Percentiles rank a stretch among this genome's conserved stretches.
Conservation (phyloP, 352 stramenopile genomes). For the Peronospora farinosa region DNA sequence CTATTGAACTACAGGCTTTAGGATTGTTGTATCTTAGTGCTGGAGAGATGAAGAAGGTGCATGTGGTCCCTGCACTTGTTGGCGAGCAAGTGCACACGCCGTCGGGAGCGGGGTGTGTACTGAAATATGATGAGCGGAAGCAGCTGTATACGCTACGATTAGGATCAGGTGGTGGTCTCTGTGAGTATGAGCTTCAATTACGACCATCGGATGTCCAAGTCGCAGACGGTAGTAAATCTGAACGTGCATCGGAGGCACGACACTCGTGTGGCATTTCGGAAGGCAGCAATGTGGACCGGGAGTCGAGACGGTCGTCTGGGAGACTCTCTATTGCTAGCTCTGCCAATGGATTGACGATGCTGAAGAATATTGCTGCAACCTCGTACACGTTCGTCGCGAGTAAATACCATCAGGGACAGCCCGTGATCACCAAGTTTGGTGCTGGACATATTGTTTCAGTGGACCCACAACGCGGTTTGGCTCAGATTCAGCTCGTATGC, state of each 20-base stretch:
- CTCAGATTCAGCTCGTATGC: slow-evolving; percentile 60
- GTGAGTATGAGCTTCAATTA: slow-evolving; percentile 37
- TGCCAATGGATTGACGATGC: slow-evolving; percentile 31
- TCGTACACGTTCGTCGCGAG: slow-evolving; percentile 62
- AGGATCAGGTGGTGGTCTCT: slow-evolving; percentile 21
- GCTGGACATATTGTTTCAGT: slow-evolving; percentile 51
- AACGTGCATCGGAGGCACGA: slow-evolving; percentile 21
- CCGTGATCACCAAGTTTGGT: slow-evolving; percentile 65
- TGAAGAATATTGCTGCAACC: slow-evolving; percentile 58
- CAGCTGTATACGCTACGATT: slow-evolving; percentile 55
- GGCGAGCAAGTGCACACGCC: slow-evolving; percentile 57
- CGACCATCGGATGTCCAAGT: slow-evolving; percentile 38
- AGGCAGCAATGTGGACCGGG: slow-evolving; percentile 13
- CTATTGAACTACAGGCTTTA: slow-evolving; percentile 41
- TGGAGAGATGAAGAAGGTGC: slow-evolving; percentile 37
- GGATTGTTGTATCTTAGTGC: slow-evolving; percentile 26
- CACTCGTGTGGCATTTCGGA: slow-evolving; percentile 33
- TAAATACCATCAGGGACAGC: slow-evolving; percentile 68
- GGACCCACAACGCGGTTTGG: slow-evolving; percentile 40
- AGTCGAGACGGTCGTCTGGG: slow-evolving; percentile 11
- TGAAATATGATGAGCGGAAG: slow-evolving; percentile 40
- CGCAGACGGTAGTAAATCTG: slow-evolving; percentile 13
- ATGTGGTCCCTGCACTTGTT: slow-evolving; percentile 50
- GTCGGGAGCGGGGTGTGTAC: slow-evolving; percentile 43
- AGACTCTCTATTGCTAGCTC: slow-evolving; percentile 18